These are phyloP conservation scores for Trichoderma semiorbis DNA, from an alignment of 2,329 filamentous ascomycete genomes.

Conservation along the genomic window DNA sequence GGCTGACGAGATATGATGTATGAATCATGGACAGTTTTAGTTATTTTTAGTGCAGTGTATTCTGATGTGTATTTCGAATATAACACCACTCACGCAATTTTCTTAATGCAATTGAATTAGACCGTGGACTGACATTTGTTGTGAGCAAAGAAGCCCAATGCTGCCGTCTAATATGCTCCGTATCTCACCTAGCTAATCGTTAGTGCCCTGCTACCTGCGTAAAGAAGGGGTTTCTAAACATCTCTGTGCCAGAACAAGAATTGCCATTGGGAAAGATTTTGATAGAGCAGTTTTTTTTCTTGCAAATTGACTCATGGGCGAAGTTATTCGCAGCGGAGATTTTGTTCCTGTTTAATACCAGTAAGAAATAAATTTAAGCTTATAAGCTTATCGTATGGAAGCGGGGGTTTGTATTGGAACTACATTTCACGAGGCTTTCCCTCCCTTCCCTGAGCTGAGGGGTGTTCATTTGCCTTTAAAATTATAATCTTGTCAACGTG, in stretches of 20 bases:
- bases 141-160: background rate
- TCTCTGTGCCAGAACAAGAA: background rate
- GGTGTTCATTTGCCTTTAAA: background rate
- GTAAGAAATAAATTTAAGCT: too few species aligned
- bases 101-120: background rate
- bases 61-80: background rate
- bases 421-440: too few species aligned
- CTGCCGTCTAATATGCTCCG: background rate
- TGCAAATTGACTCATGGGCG: too few species aligned
- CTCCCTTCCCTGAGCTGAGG: too few species aligned
- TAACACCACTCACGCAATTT: background rate
- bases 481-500: background rate
- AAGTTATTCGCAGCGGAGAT: too few species aligned
- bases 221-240: background rate
- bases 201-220: background rate
- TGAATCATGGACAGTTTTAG: background rate
- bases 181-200: background rate
- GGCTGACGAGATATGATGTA: background rate
- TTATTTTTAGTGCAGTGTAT: background rate
- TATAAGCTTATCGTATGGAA: too few species aligned
- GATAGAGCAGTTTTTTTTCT: background rate
- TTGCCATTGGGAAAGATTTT: background rate
- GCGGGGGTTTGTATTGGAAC: too few species aligned
- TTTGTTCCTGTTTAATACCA: background rate
- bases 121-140: background rate